These are phyloP conservation scores for Neoconidiobolus thromboides DNA, from an alignment of 371 early-diverging fungal species.

Conservation along the genomic window DNA sequence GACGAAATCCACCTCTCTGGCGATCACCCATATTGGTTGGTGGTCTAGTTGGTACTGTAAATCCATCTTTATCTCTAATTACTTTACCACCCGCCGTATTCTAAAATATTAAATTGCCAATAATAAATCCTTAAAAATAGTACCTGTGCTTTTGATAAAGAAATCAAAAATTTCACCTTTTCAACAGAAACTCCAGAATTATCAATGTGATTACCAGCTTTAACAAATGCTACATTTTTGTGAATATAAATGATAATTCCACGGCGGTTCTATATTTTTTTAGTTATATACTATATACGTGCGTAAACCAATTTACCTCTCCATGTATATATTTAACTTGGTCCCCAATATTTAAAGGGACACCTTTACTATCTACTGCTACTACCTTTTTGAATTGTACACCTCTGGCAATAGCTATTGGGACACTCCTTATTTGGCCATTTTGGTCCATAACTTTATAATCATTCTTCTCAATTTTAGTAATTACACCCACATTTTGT, in stretches of 20 bases:
- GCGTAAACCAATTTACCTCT: slow-evolving; percentile 13
- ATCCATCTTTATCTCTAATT: slow-evolving; percentile 7
- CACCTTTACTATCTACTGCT: slow-evolving; percentile 56
- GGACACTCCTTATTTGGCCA: slow-evolving; percentile 44
- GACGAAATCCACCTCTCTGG: slow-evolving; percentile 24
- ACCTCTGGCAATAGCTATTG: slow-evolving; percentile 47
- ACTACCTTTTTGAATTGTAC: slow-evolving; percentile 40
- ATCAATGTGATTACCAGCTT: slow-evolving; percentile 18
- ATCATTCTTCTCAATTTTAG: slow-evolving; percentile 56
- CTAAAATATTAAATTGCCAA: too few relatives aligned
- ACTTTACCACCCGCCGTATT: too few relatives aligned
- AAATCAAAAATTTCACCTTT: slow-evolving; percentile 9
- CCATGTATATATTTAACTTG: slow-evolving; percentile 44
- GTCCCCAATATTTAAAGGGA: slow-evolving; percentile 61
- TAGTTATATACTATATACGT: background rate
- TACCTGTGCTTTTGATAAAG: background rate
- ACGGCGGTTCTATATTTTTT: slow-evolving; percentile 13
- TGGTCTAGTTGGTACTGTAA: slow-evolving; percentile 14
- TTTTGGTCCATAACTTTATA: slow-evolving; percentile 64
- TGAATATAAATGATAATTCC: slow-evolving; percentile 20
- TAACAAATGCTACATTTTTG: slow-evolving; percentile 16
- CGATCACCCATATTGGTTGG: slow-evolving; percentile 18
- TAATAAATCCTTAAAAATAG: too few relatives aligned
- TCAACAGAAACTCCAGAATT: slow-evolving; percentile 33
- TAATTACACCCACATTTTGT: slow-evolving; percentile 61